Conservation (phyloP, 495 filamentous ascomycete species). For the Elasticomyces elasticus region DNA sequence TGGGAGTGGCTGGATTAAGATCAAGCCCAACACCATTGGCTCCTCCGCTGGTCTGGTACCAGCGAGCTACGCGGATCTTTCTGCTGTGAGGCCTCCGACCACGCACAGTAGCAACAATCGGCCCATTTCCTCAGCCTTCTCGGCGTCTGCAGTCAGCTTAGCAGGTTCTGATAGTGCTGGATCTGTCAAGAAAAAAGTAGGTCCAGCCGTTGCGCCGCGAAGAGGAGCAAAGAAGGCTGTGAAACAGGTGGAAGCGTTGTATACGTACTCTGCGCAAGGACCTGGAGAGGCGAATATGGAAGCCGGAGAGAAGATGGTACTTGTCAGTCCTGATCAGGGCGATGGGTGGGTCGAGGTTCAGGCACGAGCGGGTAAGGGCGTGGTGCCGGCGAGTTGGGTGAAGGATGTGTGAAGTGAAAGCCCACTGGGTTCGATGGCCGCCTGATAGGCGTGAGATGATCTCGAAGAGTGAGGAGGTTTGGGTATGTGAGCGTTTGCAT, state of each 20-base stretch:
- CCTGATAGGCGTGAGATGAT: background rate
- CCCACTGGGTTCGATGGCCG: background rate
- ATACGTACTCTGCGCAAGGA: slow-evolving; percentile 78
- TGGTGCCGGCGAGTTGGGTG: slow-evolving; percentile 89
- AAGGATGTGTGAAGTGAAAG: slow-evolving; percentile 54
- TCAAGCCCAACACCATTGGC: slow-evolving; percentile 45
- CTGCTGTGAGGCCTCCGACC: slow-evolving; percentile 28
- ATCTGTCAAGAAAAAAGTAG: slow-evolving; percentile 60
- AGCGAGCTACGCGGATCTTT: slow-evolving; percentile 63
- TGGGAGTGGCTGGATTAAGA: slow-evolving; percentile 82
- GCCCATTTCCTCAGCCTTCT: slow-evolving; percentile 29
- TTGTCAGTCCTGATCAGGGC: slow-evolving; percentile 72
- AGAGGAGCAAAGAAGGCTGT: slow-evolving; percentile 73
- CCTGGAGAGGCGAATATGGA: slow-evolving; percentile 81
- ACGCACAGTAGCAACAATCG: slow-evolving; percentile 30
- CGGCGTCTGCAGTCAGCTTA: slow-evolving; percentile 26
- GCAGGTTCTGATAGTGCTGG: slow-evolving; percentile 20
- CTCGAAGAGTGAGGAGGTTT: background rate
- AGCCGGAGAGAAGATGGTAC: slow-evolving; percentile 84
- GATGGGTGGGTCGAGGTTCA: slow-evolving; percentile 98
- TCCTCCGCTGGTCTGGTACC: slow-evolving; percentile 75
- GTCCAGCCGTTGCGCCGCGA: slow-evolving; percentile 83
- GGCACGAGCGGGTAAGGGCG: slow-evolving; percentile 66
- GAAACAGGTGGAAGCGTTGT: slow-evolving; percentile 84
- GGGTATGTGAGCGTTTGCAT: background rate